phyloP scores from a whole-genome alignment of 768 basidiomycete species.

The Lentinus brumalis region DNA sequence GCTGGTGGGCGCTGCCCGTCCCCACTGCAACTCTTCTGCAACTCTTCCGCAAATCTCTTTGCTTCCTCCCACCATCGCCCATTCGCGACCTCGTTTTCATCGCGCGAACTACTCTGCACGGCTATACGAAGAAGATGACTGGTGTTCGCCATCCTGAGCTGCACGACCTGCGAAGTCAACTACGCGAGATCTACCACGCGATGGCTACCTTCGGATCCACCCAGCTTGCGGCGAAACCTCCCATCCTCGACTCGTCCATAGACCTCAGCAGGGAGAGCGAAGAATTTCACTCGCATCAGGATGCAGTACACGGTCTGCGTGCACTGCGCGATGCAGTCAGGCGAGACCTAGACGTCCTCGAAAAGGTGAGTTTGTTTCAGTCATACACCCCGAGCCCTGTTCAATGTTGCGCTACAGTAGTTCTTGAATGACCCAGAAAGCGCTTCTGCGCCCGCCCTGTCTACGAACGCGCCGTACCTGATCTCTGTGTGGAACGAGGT shows the following conservation, averaged over 20 bases:
- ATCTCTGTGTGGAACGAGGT: conserved; percentile 84
- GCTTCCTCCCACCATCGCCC: no score
- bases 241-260: conserved; percentile 39
- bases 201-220: conserved; percentile 30
- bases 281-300: conserved; percentile 18
- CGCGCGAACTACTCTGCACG: no score
- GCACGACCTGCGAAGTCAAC: conserved; percentile 23
- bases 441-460: conserved; percentile 50
- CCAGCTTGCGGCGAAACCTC: conserved; percentile 24
- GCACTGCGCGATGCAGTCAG: conserved; percentile 43
- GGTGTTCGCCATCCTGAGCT: conserved; percentile 27
- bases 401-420: conserved; percentile 46
- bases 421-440: conserved; percentile 54
- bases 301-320: conserved; percentile 42
- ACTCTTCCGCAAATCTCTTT: no score
- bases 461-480: conserved; percentile 81
- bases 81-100: no score
- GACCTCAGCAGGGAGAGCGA: conserved; percentile 14
- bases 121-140: neutral
- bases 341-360: conserved; percentile 44
- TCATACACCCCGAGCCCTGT: neutral
- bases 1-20: no score
- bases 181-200: conserved; percentile 28
- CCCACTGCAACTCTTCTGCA: no score
- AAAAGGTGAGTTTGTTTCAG: conserved; percentile 35